Conservation (phyloP, 441 rosid genomes). For the Eruca vesicaria region DNA sequence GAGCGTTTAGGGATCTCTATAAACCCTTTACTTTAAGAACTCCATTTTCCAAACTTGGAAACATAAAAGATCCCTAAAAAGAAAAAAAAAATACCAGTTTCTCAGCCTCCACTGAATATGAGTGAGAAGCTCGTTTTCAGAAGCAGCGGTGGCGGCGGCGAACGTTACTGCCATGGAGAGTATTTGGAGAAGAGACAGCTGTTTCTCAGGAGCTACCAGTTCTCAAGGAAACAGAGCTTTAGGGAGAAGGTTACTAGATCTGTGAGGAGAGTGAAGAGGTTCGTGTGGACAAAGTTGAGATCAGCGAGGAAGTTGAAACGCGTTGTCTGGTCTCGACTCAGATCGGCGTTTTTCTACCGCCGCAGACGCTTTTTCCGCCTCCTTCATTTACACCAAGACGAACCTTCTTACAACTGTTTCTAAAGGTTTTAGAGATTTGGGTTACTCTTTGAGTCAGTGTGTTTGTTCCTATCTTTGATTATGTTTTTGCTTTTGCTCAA, state of each 20-base stretch:
- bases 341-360: constrained; percentile 40
- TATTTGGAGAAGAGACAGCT: constrained; percentile 76
- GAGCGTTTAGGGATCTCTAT: not conserved
- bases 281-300: constrained; percentile 42
- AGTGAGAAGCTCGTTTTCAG: constrained; percentile 17
- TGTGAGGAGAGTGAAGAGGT: constrained; percentile 46
- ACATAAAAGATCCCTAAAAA: not conserved
- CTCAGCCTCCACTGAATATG: constrained; percentile 5
- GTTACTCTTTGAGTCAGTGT: not conserved
- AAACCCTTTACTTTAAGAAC: not conserved
- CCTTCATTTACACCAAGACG: constrained; percentile 9
- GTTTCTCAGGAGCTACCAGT: constrained; percentile 80
- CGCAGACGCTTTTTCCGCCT: constrained; percentile 47
- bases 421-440: not conserved
- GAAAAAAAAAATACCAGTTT: not conserved
- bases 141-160: not conserved
- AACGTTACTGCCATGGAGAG: constrained; percentile 12
- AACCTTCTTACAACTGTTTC: constrained; percentile 39
- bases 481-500: not conserved
- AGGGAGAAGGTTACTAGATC: constrained; percentile 46
- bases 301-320: constrained; percentile 50
- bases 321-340: constrained; percentile 56
- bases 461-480: not conserved
- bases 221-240: constrained; percentile 62
- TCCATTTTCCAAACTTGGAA: not conserved